phyloP scores from a whole-genome alignment of 768 basidiomycete genomes.

The Fomitopsis pulvina region DNA sequence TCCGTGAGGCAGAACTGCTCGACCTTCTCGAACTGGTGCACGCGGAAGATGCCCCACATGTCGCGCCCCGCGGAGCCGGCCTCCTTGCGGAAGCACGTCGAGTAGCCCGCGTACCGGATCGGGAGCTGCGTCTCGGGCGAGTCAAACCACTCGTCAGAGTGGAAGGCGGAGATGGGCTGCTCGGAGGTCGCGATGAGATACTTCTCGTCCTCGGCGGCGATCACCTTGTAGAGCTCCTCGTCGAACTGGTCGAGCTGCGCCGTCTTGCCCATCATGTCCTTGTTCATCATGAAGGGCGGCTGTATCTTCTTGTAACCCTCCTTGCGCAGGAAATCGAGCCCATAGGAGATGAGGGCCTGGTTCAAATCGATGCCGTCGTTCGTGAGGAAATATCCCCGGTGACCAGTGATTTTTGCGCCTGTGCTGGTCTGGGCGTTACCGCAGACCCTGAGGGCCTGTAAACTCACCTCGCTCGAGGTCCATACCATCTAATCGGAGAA shows the following conservation, averaged over 20 bases:
- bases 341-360: constrained; percentile 91
- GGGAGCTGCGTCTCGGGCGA: constrained; percentile 90
- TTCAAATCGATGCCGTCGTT: constrained; percentile 97
- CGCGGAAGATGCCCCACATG: constrained; percentile 99
- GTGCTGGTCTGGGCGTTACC: neutral
- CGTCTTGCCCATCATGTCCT: constrained; percentile 94
- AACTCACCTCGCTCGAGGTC: constrained; percentile 89
- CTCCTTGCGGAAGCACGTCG: constrained; percentile 98
- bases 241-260: constrained; percentile 98
- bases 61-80: constrained; percentile 96
- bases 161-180: constrained; percentile 95
- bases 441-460: neutral
- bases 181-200: constrained; percentile 99
- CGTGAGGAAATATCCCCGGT: constrained; percentile 94
- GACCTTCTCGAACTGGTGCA: constrained; percentile 99
- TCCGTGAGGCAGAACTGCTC: constrained; percentile 96
- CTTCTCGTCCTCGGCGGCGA: constrained; percentile 89
- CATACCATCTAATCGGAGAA: constrained; percentile 90
- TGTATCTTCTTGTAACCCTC: constrained; percentile 89
- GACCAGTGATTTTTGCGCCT: constrained; percentile 92
- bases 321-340: constrained; percentile 84
- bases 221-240: constrained; percentile 97
- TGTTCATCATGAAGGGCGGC: constrained; percentile 98
- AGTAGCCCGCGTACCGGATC: constrained; percentile 80
- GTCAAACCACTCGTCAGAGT: constrained; percentile 98